phyloP scores from a whole-genome alignment of 768 basidiomycete species.

The Vararia minispora region DNA sequence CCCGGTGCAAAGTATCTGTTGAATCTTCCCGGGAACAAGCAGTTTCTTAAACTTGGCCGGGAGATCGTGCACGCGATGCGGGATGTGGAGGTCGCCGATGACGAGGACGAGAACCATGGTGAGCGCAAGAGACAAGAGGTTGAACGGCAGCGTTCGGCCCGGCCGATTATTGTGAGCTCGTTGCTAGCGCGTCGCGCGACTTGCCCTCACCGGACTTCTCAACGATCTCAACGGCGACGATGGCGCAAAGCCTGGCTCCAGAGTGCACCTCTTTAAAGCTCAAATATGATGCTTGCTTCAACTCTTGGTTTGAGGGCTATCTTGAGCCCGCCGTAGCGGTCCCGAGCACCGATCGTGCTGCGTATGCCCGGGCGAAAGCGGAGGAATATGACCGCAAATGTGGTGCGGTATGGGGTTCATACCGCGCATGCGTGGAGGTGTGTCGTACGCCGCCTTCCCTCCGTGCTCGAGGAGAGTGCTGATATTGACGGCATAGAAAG shows the following conservation, averaged over 20 bases:
- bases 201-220: neutral
- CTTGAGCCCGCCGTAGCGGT: slow-evolving; percentile 62
- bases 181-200: neutral
- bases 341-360: slow-evolving; percentile 39
- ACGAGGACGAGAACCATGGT: slow-evolving; percentile 89
- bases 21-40: slow-evolving; percentile 82
- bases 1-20: slow-evolving; percentile 95
- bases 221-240: slow-evolving; percentile 18
- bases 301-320: slow-evolving; percentile 96
- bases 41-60: slow-evolving; percentile 97
- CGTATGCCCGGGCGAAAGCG: slow-evolving; percentile 67
- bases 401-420: slow-evolving; percentile 71
- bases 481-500: slow-evolving; percentile 37
- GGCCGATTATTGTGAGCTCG: neutral
- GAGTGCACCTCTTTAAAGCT: slow-evolving; percentile 88
- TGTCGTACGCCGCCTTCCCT: slow-evolving; percentile 17
- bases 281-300: slow-evolving; percentile 90
- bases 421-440: slow-evolving; percentile 78
- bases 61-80: slow-evolving; percentile 80
- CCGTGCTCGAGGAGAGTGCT: neutral
- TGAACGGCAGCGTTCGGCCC: neutral
- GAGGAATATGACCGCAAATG: slow-evolving; percentile 83
- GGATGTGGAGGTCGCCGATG: slow-evolving; percentile 96
- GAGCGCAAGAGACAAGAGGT: neutral
- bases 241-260: slow-evolving; percentile 73